Percentiles rank a stretch among this genome's conserved stretches.
phyloP scores from a whole-genome alignment of 2,329 filamentous ascomycete genomes.

The Venturia carpophila region DNA sequence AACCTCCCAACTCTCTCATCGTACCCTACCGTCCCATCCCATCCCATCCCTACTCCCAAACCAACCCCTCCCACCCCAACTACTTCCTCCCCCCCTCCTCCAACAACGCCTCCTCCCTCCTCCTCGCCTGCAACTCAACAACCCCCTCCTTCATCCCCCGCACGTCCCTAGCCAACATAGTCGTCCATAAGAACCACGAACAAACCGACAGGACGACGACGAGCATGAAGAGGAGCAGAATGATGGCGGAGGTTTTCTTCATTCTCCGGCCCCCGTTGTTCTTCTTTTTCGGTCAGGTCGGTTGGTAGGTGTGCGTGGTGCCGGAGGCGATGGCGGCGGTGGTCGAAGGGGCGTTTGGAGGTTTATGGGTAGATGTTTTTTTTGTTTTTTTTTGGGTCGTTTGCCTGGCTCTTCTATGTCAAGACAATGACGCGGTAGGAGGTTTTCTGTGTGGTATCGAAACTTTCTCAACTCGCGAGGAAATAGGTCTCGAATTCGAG shows the following conservation, averaged over 20 bases:
- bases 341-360: too few relatives aligned
- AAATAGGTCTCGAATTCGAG: too few relatives aligned
- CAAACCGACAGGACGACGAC: not conserved
- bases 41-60: not conserved
- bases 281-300: too few relatives aligned
- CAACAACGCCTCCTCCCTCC: not conserved
- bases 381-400: too few relatives aligned
- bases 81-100: not conserved
- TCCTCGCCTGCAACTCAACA: not conserved
- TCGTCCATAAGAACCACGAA: not conserved
- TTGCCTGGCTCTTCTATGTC: too few relatives aligned
- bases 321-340: too few relatives aligned
- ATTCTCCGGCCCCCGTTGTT: too few relatives aligned
- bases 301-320: too few relatives aligned
- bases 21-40: not conserved
- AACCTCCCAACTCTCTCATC: not conserved
- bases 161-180: not conserved
- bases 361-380: too few relatives aligned
- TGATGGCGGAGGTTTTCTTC: not conserved
- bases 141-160: not conserved
- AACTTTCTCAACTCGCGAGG: too few relatives aligned
- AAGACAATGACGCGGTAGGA: too few relatives aligned
- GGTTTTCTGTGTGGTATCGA: too few relatives aligned
- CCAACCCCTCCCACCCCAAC: not conserved
- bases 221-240: slow-evolving; percentile 1